Conservation (phyloP, 1,284 basidiomycete species). For the Cutaneotrichosporon cyanovorans region DNA sequence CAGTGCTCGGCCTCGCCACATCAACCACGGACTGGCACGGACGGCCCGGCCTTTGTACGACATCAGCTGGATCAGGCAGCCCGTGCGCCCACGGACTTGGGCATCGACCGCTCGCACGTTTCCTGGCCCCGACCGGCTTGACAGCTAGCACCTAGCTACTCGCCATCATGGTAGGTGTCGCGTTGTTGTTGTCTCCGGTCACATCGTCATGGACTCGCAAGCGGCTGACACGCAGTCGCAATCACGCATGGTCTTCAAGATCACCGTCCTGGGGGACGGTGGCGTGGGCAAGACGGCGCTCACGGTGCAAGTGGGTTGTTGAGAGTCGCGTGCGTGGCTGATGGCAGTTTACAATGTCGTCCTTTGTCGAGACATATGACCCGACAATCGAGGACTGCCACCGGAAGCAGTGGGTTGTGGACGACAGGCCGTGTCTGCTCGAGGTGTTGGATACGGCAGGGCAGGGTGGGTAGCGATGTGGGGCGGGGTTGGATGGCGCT, state of each 20-base stretch:
- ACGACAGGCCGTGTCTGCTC: slow-evolving; percentile 93
- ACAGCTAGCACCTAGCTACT: too few relatives aligned
- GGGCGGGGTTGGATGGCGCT: slow-evolving; percentile 4
- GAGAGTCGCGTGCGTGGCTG: not conserved
- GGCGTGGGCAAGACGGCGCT: slow-evolving; percentile 96
- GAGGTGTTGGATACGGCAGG: slow-evolving; percentile 95
- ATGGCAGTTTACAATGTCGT: slow-evolving; percentile 76
- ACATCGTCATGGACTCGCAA: too few relatives aligned
- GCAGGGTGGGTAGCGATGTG: slow-evolving; percentile 56
- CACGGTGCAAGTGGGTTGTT: slow-evolving; percentile 71
- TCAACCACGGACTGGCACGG: too few relatives aligned
- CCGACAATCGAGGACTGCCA: slow-evolving; percentile 90
- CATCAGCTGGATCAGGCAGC: too few relatives aligned
- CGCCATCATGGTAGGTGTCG: too few relatives aligned
- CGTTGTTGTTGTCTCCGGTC: too few relatives aligned
- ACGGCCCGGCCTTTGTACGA: too few relatives aligned
- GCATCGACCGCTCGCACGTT: too few relatives aligned
- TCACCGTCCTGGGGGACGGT: slow-evolving; percentile 92
- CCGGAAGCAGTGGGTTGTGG: slow-evolving; percentile 90
- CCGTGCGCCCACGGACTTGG: too few relatives aligned
- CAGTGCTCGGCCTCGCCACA: too few relatives aligned
- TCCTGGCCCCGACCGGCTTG: too few relatives aligned
- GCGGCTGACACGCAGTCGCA: slow-evolving; percentile 8
- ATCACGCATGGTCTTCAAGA: slow-evolving; percentile 42
- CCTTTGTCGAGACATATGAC: slow-evolving; percentile 64